phyloP scores from a whole-genome alignment of 179 eudicot species.

The Spergularia azorica region DNA sequence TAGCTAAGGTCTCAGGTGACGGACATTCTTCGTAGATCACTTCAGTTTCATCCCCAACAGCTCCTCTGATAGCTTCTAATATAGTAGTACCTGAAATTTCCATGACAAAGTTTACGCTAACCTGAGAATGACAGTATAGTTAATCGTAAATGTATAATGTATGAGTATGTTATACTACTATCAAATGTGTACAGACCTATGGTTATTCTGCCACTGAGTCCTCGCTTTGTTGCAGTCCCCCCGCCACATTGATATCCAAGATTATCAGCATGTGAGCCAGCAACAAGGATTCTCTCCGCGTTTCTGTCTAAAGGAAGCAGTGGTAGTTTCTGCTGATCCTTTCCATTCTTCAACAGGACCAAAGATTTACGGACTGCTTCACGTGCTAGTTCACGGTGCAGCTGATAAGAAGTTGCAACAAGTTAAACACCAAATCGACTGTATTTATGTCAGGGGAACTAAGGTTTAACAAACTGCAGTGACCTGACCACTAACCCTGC shows the following conservation, averaged over 20 bases:
- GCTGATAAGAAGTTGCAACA: conserved; percentile 35
- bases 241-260: conserved; percentile 51
- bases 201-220: conserved; percentile 70
- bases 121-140: too few relatives aligned
- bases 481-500: conserved; percentile 43
- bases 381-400: conserved; percentile 76
- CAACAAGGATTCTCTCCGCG: conserved; percentile 56
- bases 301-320: conserved; percentile 61
- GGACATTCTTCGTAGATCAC: conserved; percentile 55
- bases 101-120: neutral
- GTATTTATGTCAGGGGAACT: neutral
- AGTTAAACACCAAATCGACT: conserved; percentile 6
- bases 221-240: conserved; percentile 47
- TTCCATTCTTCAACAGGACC: conserved; percentile 74
- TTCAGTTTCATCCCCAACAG: conserved; percentile 53
- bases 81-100: conserved; percentile 56
- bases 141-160: neutral
- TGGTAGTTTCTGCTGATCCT: conserved; percentile 42
- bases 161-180: neutral
- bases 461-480: neutral
- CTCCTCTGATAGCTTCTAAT: conserved; percentile 60
- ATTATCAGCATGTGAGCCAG: conserved; percentile 51
- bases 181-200: conserved; percentile 46
- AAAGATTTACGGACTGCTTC: conserved; percentile 85
- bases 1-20: conserved; percentile 48